Evolutionary conservation across 2,329 filamentous ascomycete species (phyloP), one percentile per base, ranked within the genome.

Genomic region (Cercospora janseana): DNA sequence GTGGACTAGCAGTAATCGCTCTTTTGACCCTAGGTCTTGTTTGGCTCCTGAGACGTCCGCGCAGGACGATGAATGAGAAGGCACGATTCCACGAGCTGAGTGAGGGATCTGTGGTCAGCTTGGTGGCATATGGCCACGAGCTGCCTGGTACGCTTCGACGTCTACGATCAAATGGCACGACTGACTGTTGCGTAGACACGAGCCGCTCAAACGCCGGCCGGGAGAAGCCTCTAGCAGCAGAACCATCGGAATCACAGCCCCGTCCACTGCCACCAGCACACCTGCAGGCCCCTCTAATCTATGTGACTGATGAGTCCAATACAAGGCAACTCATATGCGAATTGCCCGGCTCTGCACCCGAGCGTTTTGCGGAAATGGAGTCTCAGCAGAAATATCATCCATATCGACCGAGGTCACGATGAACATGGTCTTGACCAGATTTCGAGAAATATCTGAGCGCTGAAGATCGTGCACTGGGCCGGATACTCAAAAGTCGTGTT

Each of bases 1-100:
- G 49, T 10, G 49, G 44, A 23, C 34, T 52, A 27, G 50, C 44
- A 6, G 45, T 52, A 18, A 13, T 45, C 7, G 50, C 50, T 35
- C 27, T 46, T 7, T 34, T 52, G 10, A 29, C 27, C 4, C 35
- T 49, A 13, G 50, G 44, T 10, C 28, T 52, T 9, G 23, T 49
- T 12, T 48, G 50, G 44, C 50, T 52, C 7, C 38, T 48, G 12
- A 37, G 50, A 10, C 50, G 50, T 13, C 29, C 20, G 12, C 44
- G 38, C 7, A 42, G 21, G 20, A 27, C 27, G 6, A 7, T 12
- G 18, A 13, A 15, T 5, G 37, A 43, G 16, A 43, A 34, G 9
- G 20, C 12, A 7, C 20, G n/a, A 35, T 27, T 8, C 6, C 38
- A 35, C 8, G 6, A 7, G 4, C n/a, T 23, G 20, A 34, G 40